A percentile compares a stretch with the other conserved stretches of the same genome.
Conservation (phyloP, 2,329 filamentous ascomycete species). For the Apiospora rasikravindrae region DNA sequence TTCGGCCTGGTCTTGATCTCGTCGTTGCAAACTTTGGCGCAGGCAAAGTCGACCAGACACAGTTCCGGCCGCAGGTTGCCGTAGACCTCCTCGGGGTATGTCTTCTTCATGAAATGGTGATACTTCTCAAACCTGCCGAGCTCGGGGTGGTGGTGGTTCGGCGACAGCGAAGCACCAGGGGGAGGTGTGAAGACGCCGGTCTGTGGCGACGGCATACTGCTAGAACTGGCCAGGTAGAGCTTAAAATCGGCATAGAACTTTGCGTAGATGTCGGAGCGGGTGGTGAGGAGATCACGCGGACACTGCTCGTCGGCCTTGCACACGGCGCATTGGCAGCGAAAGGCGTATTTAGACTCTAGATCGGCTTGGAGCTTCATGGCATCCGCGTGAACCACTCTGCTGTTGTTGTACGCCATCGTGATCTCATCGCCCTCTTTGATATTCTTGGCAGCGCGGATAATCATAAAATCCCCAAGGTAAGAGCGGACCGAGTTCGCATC, state of each 20-base stretch:
- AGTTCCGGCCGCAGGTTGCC: background rate
- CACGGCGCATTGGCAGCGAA: background rate
- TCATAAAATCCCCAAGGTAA: constrained; percentile 43
- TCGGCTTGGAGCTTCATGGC: background rate
- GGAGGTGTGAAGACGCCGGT: too few species aligned
- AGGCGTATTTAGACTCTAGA: background rate
- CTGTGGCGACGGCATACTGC: background rate
- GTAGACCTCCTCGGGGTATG: background rate
- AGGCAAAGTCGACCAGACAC: background rate
- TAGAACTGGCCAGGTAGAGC: background rate
- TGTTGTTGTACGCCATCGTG: constrained; percentile 39
- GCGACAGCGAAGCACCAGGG: too few species aligned
- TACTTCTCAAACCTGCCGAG: background rate
- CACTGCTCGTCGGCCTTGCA: background rate
- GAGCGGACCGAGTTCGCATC: constrained; percentile 38
- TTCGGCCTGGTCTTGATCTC: background rate
- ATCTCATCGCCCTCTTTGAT: constrained; percentile 45
- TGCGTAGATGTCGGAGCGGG: background rate
- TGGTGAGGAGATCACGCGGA: background rate
- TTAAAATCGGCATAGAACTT: background rate
- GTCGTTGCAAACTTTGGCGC: background rate
- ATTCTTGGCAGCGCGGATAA: constrained; percentile 43
- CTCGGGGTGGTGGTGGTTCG: background rate
- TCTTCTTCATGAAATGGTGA: background rate
- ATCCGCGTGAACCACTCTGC: background rate